These are phyloP conservation scores for Trichoderma citrinoviride DNA, from an alignment of 2,329 filamentous ascomycete genomes.

Conservation along the genomic window DNA sequence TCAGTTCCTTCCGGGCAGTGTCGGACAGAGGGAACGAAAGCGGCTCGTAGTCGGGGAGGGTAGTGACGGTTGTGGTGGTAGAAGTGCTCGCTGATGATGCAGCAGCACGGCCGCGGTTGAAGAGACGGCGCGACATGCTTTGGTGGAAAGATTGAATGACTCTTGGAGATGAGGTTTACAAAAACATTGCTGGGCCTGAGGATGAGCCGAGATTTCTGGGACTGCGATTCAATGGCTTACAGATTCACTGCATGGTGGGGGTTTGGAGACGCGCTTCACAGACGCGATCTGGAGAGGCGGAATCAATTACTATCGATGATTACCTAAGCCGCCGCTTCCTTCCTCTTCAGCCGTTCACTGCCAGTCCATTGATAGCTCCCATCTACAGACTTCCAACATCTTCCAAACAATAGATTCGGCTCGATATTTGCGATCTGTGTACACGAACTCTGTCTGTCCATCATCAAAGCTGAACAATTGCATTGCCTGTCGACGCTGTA, in stretches of 20 bases:
- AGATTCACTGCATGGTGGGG: conserved; percentile 6
- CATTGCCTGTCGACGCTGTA: too few relatives aligned
- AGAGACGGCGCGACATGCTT: conserved; percentile 36
- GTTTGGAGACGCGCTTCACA: conserved; percentile 9
- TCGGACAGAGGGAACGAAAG: conserved; percentile 46
- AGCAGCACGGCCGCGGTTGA: conserved; percentile 29
- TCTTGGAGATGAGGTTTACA: background rate
- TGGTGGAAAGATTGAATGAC: background rate
- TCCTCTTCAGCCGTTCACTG: too few relatives aligned
- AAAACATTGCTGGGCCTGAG: background rate
- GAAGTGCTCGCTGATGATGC: conserved; percentile 23
- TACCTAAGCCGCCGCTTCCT: background rate
- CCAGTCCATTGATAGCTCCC: too few relatives aligned
- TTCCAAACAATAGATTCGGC: too few relatives aligned
- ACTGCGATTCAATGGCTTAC: background rate
- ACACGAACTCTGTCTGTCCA: too few relatives aligned
- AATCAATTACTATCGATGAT: background rate
- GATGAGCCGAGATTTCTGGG: background rate
- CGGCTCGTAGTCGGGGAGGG: conserved; percentile 51
- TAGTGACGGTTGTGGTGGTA: conserved; percentile 25
- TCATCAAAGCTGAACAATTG: too few relatives aligned
- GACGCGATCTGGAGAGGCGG: background rate
- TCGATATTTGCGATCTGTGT: too few relatives aligned
- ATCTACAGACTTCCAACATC: too few relatives aligned
- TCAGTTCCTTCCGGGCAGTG: conserved; percentile 39